phyloP scores from a whole-genome alignment of 164 flowering plant genomes.

The Protea cynaroides region DNA sequence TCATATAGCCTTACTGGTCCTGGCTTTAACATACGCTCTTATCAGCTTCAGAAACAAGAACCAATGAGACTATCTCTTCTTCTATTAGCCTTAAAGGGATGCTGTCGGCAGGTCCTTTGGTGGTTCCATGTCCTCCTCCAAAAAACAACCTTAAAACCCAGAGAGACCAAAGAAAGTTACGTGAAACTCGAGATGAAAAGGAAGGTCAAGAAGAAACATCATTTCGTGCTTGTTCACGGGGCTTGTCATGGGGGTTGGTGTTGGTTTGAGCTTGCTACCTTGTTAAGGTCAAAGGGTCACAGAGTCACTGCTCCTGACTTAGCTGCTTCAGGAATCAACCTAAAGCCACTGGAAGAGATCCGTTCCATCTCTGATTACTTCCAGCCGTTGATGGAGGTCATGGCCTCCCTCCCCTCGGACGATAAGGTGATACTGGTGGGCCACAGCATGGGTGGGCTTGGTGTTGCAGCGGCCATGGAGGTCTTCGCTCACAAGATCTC shows the following conservation, averaged over 20 bases:
- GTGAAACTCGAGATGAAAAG: too few relatives aligned
- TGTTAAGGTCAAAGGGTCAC: conserved; percentile 19
- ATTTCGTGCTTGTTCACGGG: conserved; percentile 28
- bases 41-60: too few relatives aligned
- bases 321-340: conserved; percentile 25
- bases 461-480: conserved; percentile 23
- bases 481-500: conserved; percentile 16
- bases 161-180: too few relatives aligned
- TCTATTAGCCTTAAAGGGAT: too few relatives aligned
- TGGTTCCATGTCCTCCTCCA: too few relatives aligned
- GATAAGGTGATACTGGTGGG: conserved; percentile 32
- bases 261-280: neutral
- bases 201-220: neutral
- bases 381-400: conserved; percentile 19
- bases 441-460: conserved; percentile 29
- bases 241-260: conserved; percentile 15
- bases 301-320: conserved; percentile 22
- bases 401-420: conserved; percentile 15
- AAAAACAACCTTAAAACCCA: too few relatives aligned
- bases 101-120: too few relatives aligned
- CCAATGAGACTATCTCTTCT: too few relatives aligned
- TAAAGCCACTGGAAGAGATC: conserved; percentile 13
- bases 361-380: conserved; percentile 11
- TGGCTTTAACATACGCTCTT: too few relatives aligned
- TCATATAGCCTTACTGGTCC: too few relatives aligned